Base-by-base conservation (phyloP, 192 early-diverging fungal genomes). In the Podila horticola region DNA sequence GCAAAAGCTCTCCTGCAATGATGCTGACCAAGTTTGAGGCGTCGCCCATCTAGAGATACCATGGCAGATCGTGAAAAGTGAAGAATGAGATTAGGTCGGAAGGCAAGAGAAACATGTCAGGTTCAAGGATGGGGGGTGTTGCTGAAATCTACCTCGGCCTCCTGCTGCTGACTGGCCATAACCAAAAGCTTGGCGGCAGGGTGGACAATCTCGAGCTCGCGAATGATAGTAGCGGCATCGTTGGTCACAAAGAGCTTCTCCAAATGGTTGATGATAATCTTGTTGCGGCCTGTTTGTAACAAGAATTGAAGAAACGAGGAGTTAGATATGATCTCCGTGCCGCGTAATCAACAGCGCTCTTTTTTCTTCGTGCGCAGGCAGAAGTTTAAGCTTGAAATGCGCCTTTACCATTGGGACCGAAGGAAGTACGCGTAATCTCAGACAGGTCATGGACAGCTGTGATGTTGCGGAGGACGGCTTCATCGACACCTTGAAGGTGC, bases 261-360 rank as follows among this genome's bases (percentile, higher is more conserved):
- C 69, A 97, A 87, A 83, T 99, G 97, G 84, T 99, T 99, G 84
- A 99, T 96, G 45, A 99, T 95, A 93, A 99, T 98, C 85, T 99
- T 99, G 88, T 99, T 99, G 72, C 97, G 94, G 38, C 94, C 94
- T 95, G 64, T 62, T 22, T 26, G 41, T 15, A 45, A 41, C 33
- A 41, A 41, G 12, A 41, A 55, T 15, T 2, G 51, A 22, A 11
- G n/a, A 55, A n/a, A 64, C 50, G 11, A 11, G 52, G 52, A 36
- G 55, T 30, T 36, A 24, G 28, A 33, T 45, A 12, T 45, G 41
- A 12, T 15, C 0, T 45, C 15, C 41, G 41, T 45, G 41, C 41
- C 41, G 41, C 41, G 41, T 45, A 45, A 45, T 13, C 8, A 45
- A 45, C 4, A 13, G 41, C 41, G 15, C 41, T 2, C 12, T 45